phyloP scores from a whole-genome alignment of 1,284 basidiomycete species.

The Inonotus obliquus region DNA sequence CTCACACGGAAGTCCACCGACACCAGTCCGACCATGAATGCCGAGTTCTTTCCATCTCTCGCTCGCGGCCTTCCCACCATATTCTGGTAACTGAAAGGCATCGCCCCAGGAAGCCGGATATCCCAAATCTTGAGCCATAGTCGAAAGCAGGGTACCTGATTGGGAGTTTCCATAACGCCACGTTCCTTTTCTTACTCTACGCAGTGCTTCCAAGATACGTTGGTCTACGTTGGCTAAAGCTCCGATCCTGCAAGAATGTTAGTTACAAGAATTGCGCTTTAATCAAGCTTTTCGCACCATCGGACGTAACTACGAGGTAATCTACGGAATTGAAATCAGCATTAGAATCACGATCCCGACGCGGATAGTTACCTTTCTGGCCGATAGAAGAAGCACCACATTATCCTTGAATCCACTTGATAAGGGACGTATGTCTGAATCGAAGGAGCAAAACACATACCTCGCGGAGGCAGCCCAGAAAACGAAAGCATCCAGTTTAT shows the following conservation, averaged over 20 bases:
- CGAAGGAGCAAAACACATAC: constrained; percentile 33
- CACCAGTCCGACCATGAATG: constrained; percentile 41
- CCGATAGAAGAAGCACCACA: constrained; percentile 81
- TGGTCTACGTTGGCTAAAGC: constrained; percentile 62
- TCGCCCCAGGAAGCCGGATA: constrained; percentile 60
- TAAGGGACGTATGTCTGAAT: background rate
- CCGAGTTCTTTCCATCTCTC: constrained; percentile 50
- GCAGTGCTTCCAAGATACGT: constrained; percentile 50
- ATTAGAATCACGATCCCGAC: constrained; percentile 2
- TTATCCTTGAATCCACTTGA: constrained; percentile 47
- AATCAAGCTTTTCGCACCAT: constrained; percentile 36
- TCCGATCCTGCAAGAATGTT: constrained; percentile 44
- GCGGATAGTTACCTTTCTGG: constrained; percentile 48
- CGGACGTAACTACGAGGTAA: constrained; percentile 68
- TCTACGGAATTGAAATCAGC: constrained; percentile 32
- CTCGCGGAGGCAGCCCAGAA: constrained; percentile 75
- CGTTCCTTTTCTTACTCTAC: constrained; percentile 43
- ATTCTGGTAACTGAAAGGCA: constrained; percentile 49
- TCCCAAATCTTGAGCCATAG: constrained; percentile 51
- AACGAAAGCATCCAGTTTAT: constrained; percentile 56
- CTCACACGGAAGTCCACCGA: constrained; percentile 72
- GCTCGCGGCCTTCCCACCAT: constrained; percentile 48
- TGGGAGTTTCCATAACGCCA: constrained; percentile 55
- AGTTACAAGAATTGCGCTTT: background rate
- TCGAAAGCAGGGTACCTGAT: constrained; percentile 36